These are phyloP conservation scores for Plectranthus barbatus DNA, from an alignment of 257 asterid genomes.

Conservation along the genomic window DNA sequence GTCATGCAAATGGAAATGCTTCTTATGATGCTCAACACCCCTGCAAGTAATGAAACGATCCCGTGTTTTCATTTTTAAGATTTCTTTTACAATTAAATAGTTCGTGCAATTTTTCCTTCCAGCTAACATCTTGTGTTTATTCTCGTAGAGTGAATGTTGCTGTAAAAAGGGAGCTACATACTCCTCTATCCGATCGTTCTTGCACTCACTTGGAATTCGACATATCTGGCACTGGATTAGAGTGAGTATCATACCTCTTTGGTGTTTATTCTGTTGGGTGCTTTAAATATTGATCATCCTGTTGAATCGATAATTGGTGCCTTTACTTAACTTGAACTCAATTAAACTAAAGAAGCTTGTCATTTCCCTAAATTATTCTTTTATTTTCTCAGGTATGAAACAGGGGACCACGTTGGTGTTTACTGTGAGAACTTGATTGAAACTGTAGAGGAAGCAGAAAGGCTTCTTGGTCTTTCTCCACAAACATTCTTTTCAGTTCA, in stretches of 20 bases:
- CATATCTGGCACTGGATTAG: constrained; percentile 80
- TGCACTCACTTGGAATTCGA: constrained; percentile 97
- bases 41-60: constrained; percentile 41
- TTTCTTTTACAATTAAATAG: background rate
- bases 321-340: background rate
- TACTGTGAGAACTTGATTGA: constrained; percentile 77
- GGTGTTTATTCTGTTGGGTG: background rate
- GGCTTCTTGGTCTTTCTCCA: constrained; percentile 59
- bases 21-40: constrained; percentile 92
- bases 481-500: constrained; percentile 80
- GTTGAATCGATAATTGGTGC: background rate
- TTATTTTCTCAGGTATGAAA: constrained; percentile 66
- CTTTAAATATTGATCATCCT: background rate
- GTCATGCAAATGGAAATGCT: constrained; percentile 51
- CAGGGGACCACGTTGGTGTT: constrained; percentile 99
- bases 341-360: background rate
- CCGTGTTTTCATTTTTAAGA: background rate
- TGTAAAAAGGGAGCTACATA: constrained; percentile 85
- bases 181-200: constrained; percentile 89
- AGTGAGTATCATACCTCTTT: constrained; percentile 35
- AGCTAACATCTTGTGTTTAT: constrained; percentile 9
- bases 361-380: constrained; percentile 8
- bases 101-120: background rate
- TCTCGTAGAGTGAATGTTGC: constrained; percentile 67
- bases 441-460: constrained; percentile 88